phyloP scores from a whole-genome alignment of 2,329 filamentous ascomycete genomes.

The Metarhizium rileyi region DNA sequence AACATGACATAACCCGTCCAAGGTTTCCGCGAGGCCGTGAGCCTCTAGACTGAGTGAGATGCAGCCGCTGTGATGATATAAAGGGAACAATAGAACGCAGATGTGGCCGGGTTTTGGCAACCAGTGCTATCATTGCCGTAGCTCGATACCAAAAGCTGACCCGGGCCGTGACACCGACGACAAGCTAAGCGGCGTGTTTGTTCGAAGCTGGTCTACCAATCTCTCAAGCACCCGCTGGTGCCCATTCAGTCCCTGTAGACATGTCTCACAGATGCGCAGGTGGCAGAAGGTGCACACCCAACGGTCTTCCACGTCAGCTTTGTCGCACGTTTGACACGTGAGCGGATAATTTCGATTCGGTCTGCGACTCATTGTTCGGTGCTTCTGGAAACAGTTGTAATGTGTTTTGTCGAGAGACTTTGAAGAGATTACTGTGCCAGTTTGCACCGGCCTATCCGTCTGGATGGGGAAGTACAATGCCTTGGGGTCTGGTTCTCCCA shows the following conservation, averaged over 20 bases:
- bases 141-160: slow-evolving; percentile 11
- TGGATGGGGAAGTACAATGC: slow-evolving; percentile 29
- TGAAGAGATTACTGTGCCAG: slow-evolving; percentile 31
- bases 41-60: background rate
- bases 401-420: slow-evolving; percentile 33
- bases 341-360: slow-evolving; percentile 41
- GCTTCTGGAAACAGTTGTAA: slow-evolving; percentile 37
- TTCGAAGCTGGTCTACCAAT: slow-evolving; percentile 25
- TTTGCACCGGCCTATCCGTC: slow-evolving; percentile 15
- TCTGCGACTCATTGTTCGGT: slow-evolving; percentile 37
- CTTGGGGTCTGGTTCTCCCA: slow-evolving; percentile 23
- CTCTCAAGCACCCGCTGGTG: slow-evolving; percentile 33
- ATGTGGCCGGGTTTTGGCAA: background rate
- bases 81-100: background rate
- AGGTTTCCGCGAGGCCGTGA: background rate
- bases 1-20: background rate
- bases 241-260: slow-evolving; percentile 30
- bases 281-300: slow-evolving; percentile 41
- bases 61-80: background rate
- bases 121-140: background rate
- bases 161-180: slow-evolving; percentile 12
- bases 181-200: slow-evolving; percentile 11
- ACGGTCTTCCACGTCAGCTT: slow-evolving; percentile 33
- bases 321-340: slow-evolving; percentile 43
- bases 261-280: slow-evolving; percentile 41